Conservation (phyloP, 2,329 filamentous ascomycete genomes). For the Colletotrichum musae region DNA sequence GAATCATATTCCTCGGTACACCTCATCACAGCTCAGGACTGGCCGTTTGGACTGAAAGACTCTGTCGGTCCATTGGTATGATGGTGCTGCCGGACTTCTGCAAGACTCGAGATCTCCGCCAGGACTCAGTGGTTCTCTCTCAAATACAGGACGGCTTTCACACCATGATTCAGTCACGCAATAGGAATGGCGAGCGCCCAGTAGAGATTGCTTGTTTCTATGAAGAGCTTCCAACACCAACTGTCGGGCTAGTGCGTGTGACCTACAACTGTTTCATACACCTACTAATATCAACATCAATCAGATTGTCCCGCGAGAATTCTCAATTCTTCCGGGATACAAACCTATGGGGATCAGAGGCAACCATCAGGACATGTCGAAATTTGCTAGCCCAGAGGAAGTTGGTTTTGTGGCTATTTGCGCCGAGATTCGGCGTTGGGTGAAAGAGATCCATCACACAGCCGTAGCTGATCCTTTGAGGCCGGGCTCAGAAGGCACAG, state of each 20-base stretch:
- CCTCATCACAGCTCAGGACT: too few relatives aligned
- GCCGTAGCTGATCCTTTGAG: neutral
- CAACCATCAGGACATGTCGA: constrained; percentile 47
- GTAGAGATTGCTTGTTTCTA: constrained; percentile 47
- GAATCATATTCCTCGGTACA: too few relatives aligned
- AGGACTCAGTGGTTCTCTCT: constrained; percentile 48
- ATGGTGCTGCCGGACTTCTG: too few relatives aligned
- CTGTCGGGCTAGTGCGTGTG: constrained; percentile 44
- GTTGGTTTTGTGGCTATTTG: constrained; percentile 45
- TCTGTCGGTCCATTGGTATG: too few relatives aligned
- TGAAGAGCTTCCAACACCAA: constrained; percentile 38
- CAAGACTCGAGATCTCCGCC: too few relatives aligned
- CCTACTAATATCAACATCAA: neutral
- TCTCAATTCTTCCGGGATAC: constrained; percentile 50
- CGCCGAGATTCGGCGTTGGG: constrained; percentile 45
- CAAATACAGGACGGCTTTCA: constrained; percentile 49
- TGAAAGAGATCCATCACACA: constrained; percentile 6
- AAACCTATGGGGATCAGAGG: constrained; percentile 47
- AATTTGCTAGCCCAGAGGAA: constrained; percentile 43
- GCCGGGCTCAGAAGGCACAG: neutral
- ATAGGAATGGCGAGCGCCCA: constrained; percentile 35
- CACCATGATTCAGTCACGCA: constrained; percentile 45
- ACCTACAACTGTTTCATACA: neutral
- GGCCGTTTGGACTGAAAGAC: too few relatives aligned
- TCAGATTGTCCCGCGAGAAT: constrained; percentile 40